Evolutionary conservation across 2,329 filamentous ascomycete species (phyloP), one percentile per base, ranked within the genome.

Genomic region (Exophiala spinifera): DNA sequence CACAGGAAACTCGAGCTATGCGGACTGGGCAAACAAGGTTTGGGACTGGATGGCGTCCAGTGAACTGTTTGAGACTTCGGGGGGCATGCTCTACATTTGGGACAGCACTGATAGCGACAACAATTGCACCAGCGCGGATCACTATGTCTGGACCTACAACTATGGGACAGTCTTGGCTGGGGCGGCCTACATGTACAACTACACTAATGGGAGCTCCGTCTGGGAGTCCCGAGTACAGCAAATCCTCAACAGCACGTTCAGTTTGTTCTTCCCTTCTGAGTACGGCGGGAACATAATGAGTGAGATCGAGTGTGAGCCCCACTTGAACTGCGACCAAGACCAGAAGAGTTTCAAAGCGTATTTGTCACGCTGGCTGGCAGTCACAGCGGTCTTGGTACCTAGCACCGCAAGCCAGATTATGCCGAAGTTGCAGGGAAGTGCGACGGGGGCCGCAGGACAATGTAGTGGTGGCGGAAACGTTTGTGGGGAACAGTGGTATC

Each of bases 1-100:
- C 71, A 95, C 90, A 0, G 82, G 83, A 46, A 92, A 95, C 70
- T 66, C 79, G 48, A 92, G 87, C 0, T 95, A 95, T 66, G 77
- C 80, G 6, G 79, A 88, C 14, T 91, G 87, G 87, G 89, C 89
- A 0, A 77, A 81, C 56, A 85, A 77, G 63, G 59, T 64, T 28
- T 81, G 78, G 72, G 76, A 82, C 57, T 85, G 82, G 82, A 78
- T 76, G 39, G 65, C 66, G 6, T 67, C 65, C 20, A 58, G 58
- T 25, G 44, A 50, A 6, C 21, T 63, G 49, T 49, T 63, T 48
- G 50, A 61, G 7, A 71, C 78, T 2, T 77, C 78, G 2, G 69
- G 82, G 28, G 67, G 72, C 15, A 69, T 67, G 1, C 81, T 76
- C 59, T 70, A 76, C 50, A 76, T 83, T 54, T 82, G 75, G 63